Conservation (phyloP, 331 rosid species). For the Ulmus americana region DNA sequence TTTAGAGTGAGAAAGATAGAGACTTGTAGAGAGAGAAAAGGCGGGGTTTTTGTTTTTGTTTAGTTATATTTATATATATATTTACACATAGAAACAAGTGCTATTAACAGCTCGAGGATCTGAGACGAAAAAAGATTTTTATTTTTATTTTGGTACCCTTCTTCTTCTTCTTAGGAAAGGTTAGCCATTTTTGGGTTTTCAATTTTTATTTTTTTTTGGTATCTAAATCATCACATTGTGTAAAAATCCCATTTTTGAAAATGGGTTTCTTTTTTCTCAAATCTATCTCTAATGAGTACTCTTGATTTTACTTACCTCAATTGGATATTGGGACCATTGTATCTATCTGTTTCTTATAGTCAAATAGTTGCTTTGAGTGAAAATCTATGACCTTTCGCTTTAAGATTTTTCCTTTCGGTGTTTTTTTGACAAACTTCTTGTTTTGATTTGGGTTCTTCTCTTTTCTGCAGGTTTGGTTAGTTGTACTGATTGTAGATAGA, state of each 20-base stretch:
- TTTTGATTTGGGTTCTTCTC: neutral
- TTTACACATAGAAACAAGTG: constrained; percentile 25
- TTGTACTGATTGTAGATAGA: constrained; percentile 20
- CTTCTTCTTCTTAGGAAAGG: constrained; percentile 26
- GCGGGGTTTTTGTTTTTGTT: constrained; percentile 9
- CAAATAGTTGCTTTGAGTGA: constrained; percentile 17
- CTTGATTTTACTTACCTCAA: constrained; percentile 23
- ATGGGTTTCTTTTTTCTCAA: constrained; percentile 17
- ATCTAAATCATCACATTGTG: constrained; percentile 22
- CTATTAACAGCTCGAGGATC: constrained; percentile 35
- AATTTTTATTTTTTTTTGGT: constrained; percentile 21
- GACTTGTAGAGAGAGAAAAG: constrained; percentile 6
- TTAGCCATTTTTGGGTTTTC: constrained; percentile 25
- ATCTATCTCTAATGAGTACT: constrained; percentile 16
- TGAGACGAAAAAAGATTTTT: constrained; percentile 17
- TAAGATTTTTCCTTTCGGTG: constrained; percentile 9
- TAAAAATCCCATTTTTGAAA: constrained; percentile 18
- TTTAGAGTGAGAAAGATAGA: constrained; percentile 22
- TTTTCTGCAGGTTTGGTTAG: constrained; percentile 16
- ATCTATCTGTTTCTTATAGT: constrained; percentile 8
- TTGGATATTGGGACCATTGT: constrained; percentile 13
- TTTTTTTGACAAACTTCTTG: neutral
- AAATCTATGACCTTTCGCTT: constrained; percentile 14
- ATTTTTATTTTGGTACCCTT: constrained; percentile 20
- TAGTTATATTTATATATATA: neutral